phyloP scores from a whole-genome alignment of 2,329 filamentous ascomycete species.

The Achaetomium macrosporum region DNA sequence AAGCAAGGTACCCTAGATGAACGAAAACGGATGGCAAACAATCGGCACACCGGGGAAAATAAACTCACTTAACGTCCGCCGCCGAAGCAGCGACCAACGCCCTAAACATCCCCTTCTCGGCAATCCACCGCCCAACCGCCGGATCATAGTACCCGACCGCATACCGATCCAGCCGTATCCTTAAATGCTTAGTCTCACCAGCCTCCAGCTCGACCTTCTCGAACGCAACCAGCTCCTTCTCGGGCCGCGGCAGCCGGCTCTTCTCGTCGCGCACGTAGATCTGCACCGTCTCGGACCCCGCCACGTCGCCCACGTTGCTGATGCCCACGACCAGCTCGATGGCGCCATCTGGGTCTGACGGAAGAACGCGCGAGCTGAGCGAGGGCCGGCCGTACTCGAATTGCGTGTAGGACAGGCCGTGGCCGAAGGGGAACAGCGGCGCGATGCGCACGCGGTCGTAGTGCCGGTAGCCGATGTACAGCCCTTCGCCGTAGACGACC shows the following conservation, averaged over 20 bases:
- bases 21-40: too few species aligned
- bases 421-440: slow-evolving; percentile 66
- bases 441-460: slow-evolving; percentile 57
- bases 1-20: not conserved
- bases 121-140: slow-evolving; percentile 54
- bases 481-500: slow-evolving; percentile 64
- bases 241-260: slow-evolving; percentile 57
- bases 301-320: slow-evolving; percentile 49
- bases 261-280: slow-evolving; percentile 60
- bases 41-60: too few species aligned
- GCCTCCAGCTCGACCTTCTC: slow-evolving; percentile 55
- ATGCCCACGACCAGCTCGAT: slow-evolving; percentile 44
- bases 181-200: slow-evolving; percentile 48
- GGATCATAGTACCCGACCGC: slow-evolving; percentile 59
- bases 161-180: slow-evolving; percentile 43
- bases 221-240: slow-evolving; percentile 67
- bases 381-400: slow-evolving; percentile 59
- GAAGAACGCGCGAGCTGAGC: slow-evolving; percentile 39
- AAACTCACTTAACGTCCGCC: slow-evolving; percentile 52
- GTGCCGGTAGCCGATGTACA: slow-evolving; percentile 68
- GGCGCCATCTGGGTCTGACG: slow-evolving; percentile 34
- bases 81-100: slow-evolving; percentile 58
- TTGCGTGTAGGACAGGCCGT: slow-evolving; percentile 66
- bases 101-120: slow-evolving; percentile 58
- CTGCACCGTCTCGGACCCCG: slow-evolving; percentile 61